Conservation (phyloP, 306 rosid genomes). For the Acacia melanoxylon region DNA sequence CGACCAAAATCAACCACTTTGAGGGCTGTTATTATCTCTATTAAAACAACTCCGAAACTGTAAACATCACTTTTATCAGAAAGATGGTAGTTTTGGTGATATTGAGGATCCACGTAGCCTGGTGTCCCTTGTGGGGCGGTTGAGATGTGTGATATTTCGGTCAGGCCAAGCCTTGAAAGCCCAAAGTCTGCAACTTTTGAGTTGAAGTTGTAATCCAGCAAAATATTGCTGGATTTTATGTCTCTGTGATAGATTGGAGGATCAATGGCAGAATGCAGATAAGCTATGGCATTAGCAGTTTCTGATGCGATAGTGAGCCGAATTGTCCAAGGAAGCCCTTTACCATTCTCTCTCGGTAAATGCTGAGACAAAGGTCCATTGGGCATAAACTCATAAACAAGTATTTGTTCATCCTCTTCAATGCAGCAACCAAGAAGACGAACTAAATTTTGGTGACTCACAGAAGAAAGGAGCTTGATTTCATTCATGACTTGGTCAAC, state of each 20-base stretch:
- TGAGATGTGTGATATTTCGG: conserved; percentile 82
- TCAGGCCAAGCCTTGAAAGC: conserved; percentile 91
- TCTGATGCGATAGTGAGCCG: conserved; percentile 86
- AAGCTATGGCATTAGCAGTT: conserved; percentile 87
- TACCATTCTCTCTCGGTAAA: conserved; percentile 71
- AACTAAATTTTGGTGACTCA: conserved; percentile 92
- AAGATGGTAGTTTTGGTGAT: conserved; percentile 94
- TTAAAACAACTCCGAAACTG: conserved; percentile 90
- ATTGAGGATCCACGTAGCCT: conserved; percentile 96
- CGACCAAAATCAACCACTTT: conserved; percentile 92
- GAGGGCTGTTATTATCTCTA: conserved; percentile 90
- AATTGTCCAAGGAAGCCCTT: conserved; percentile 85
- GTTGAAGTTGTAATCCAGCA: conserved; percentile 73
- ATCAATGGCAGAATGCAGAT: conserved; percentile 82
- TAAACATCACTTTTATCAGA: conserved; percentile 96
- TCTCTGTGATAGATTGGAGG: conserved; percentile 98
- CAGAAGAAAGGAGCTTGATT: conserved; percentile 89
- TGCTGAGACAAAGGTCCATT: conserved; percentile 89
- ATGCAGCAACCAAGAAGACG: conserved; percentile 96
- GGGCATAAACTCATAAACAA: conserved; percentile 89
- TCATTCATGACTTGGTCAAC: conserved; percentile 95
- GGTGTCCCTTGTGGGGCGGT: conserved; percentile 99
- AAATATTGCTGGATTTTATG: conserved; percentile 90
- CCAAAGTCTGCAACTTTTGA: conserved; percentile 99
- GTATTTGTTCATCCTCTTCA: conserved; percentile 89